Conservation (phyloP, 768 basidiomycete species). For the Asterophora lycoperdoides region DNA sequence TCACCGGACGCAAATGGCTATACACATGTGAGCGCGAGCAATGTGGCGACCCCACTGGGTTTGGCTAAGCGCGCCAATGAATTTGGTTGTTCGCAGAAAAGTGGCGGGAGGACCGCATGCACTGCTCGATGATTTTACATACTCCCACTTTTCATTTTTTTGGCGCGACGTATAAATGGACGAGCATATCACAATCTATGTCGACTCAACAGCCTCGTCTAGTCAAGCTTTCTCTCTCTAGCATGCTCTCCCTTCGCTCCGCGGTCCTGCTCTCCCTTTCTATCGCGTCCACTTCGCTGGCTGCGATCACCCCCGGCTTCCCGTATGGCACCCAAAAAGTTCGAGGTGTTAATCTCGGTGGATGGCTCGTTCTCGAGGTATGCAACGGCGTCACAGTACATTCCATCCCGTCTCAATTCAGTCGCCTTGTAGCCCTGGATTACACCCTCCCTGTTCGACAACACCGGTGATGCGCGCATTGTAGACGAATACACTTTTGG, state of each 20-base stretch:
- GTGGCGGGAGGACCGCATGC: constrained; percentile 20
- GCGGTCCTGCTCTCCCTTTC: constrained; percentile 25
- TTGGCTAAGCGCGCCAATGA: background rate
- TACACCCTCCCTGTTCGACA: constrained; percentile 70
- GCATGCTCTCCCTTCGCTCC: constrained; percentile 13
- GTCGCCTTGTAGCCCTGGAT: constrained; percentile 58
- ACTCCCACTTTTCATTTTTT: background rate
- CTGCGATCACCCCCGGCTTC: constrained; percentile 50
- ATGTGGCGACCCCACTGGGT: background rate
- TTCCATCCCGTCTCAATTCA: background rate
- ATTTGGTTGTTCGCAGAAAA: constrained; percentile 13
- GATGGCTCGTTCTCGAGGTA: constrained; percentile 48
- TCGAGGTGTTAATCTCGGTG: constrained; percentile 80
- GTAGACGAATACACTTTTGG: constrained; percentile 81
- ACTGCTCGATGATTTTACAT: constrained; percentile 12
- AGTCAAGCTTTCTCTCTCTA: background rate
- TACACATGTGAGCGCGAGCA: constrained; percentile 9
- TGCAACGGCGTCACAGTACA: background rate
- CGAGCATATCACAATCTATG: background rate
- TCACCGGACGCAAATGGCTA: background rate
- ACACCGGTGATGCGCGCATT: constrained; percentile 54
- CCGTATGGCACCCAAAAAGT: constrained; percentile 72
- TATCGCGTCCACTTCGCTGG: constrained; percentile 25
- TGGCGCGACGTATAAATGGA: constrained; percentile 12
- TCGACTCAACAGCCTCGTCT: constrained; percentile 3